These are phyloP conservation scores for Leccinum disarticulatum DNA, from an alignment of 768 basidiomycete genomes.

Conservation along the genomic window DNA sequence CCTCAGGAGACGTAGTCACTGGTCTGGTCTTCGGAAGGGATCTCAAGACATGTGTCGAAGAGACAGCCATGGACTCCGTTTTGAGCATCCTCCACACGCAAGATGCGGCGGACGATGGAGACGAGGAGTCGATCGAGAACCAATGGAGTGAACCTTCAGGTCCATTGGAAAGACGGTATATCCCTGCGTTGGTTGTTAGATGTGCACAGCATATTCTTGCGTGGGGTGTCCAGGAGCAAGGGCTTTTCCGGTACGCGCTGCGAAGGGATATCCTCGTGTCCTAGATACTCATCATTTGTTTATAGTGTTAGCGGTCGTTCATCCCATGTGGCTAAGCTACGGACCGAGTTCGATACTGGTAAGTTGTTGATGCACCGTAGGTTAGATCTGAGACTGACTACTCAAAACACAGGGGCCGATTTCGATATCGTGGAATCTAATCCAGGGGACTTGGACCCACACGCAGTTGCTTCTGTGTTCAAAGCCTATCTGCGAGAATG, in stretches of 20 bases:
- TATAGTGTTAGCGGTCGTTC: slow-evolving; percentile 78
- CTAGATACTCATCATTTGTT: slow-evolving; percentile 10
- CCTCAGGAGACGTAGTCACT: slow-evolving; percentile 36
- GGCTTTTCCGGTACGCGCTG: slow-evolving; percentile 70
- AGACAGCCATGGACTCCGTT: slow-evolving; percentile 49
- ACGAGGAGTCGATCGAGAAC: neutral
- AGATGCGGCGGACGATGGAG: neutral
- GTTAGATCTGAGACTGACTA: slow-evolving; percentile 6
- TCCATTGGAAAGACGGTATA: slow-evolving; percentile 46
- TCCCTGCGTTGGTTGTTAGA: slow-evolving; percentile 78
- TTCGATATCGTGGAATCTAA: slow-evolving; percentile 75
- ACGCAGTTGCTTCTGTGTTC: slow-evolving; percentile 90
- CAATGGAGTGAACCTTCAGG: slow-evolving; percentile 21
- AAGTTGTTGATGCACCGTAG: slow-evolving; percentile 19
- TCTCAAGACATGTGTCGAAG: slow-evolving; percentile 51
- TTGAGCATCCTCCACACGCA: slow-evolving; percentile 11
- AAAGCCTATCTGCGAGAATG: slow-evolving; percentile 91
- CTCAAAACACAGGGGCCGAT: slow-evolving; percentile 63
- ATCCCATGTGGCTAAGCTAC: slow-evolving; percentile 72
- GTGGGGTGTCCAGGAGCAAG: slow-evolving; percentile 87
- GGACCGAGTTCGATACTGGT: slow-evolving; percentile 83
- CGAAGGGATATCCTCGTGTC: neutral
- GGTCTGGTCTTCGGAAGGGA: slow-evolving; percentile 70
- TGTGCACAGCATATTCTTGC: slow-evolving; percentile 79
- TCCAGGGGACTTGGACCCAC: slow-evolving; percentile 90